Percentiles rank a stretch among this genome's conserved stretches.
Evolutionary conservation across 2,329 filamentous ascomycete species (phyloP).

Genomic region (Talaromyces funiculosus): DNA sequence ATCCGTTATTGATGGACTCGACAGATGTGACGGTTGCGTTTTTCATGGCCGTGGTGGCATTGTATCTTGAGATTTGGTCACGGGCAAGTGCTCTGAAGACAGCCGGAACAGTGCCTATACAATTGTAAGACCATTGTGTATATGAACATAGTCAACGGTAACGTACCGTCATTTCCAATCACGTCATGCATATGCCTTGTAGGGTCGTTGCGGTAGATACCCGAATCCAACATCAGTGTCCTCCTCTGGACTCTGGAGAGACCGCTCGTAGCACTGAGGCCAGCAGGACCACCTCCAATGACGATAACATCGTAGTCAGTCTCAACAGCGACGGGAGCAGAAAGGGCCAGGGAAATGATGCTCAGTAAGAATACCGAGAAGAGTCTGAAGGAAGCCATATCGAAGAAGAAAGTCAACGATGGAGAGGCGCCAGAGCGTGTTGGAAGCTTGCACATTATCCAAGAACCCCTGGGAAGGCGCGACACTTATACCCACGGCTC

Average conservation of each 20-base stretch:
- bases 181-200: constrained; percentile 59
- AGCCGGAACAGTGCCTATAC: constrained; percentile 49
- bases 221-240: constrained; percentile 54
- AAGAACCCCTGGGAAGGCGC: not conserved
- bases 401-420: not conserved
- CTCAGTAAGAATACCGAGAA: not conserved
- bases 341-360: not conserved
- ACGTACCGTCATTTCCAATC: constrained; percentile 53
- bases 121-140: not conserved
- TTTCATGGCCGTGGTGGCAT: constrained; percentile 37
- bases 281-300: constrained; percentile 54
- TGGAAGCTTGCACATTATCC: not conserved
- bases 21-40: constrained; percentile 49
- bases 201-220: constrained; percentile 52
- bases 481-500: not conserved
- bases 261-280: constrained; percentile 51
- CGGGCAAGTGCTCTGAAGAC: constrained; percentile 53
- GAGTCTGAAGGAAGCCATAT: not conserved
- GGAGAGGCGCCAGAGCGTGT: not conserved
- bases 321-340: constrained; percentile 8
- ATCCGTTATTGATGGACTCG: constrained; percentile 30
- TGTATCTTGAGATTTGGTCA: constrained; percentile 49
- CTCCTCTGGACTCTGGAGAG: constrained; percentile 55
- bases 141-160: not conserved
- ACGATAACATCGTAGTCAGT: constrained; percentile 52